Conservation (phyloP, 2,329 filamentous ascomycete species). For the Paraconiothyrium sp. region DNA sequence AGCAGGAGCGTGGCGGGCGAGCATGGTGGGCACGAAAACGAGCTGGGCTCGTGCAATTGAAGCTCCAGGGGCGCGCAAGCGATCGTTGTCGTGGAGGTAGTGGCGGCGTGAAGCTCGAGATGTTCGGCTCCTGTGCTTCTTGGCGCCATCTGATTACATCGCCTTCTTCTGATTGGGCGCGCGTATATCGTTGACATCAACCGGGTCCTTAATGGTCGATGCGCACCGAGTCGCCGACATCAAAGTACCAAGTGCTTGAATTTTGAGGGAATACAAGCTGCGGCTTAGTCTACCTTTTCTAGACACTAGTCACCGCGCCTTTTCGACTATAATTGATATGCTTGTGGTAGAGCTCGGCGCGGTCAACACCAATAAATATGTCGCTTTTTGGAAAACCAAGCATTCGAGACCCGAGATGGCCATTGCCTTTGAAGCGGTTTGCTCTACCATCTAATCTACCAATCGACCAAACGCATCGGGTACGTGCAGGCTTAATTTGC, state of each 20-base stretch:
- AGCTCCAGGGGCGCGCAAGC: slow-evolving; percentile 39
- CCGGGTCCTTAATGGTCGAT: slow-evolving; percentile 10
- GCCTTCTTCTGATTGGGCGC: slow-evolving; percentile 31
- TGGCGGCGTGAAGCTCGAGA: slow-evolving; percentile 43
- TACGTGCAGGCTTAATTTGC: not conserved
- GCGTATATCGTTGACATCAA: slow-evolving; percentile 35
- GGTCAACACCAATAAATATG: too few species aligned
- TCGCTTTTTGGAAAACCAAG: too few species aligned
- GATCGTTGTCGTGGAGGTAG: slow-evolving; percentile 39
- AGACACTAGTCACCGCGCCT: too few species aligned
- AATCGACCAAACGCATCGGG: not conserved
- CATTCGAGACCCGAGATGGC: too few species aligned
- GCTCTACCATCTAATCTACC: not conserved
- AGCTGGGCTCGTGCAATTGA: slow-evolving; percentile 50
- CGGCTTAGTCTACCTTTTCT: not conserved
- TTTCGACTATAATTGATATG: too few species aligned
- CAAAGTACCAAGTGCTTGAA: not conserved
- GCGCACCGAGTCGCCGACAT: slow-evolving; percentile 12
- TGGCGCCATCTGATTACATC: slow-evolving; percentile 27
- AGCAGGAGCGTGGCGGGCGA: slow-evolving; percentile 52
- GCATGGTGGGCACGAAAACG: slow-evolving; percentile 47
- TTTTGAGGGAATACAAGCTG: not conserved
- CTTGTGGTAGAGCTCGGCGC: too few species aligned
- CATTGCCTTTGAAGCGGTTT: too few species aligned
- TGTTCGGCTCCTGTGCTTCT: slow-evolving; percentile 25